Evolutionary conservation across 1,139 yeast genomes (phyloP), one percentile per base, ranked within the genome.

Genomic region (Kluyveromyces sp.): DNA sequence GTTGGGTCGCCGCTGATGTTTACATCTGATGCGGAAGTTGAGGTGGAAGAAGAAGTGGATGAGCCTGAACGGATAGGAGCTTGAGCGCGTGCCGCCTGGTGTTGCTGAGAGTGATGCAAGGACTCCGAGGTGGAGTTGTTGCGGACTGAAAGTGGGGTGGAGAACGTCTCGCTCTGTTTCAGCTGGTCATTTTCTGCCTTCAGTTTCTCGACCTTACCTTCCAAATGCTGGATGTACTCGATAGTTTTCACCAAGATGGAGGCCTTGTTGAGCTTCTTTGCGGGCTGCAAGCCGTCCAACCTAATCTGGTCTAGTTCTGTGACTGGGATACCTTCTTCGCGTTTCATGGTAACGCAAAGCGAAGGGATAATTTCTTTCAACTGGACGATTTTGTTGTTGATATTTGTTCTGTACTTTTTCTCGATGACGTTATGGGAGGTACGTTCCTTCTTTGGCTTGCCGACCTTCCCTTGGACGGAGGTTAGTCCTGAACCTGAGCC

Each of bases 221-320:
- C 95, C 60, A 90, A 72, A 65, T 89, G 96, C 56, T 77, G 75
- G 57, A 90, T 89, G 60, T 89, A 90, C 64, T 89, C 97, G 2
- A 94, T 85, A 4, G 97, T 96, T 62, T 89, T 87, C 43, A 88
- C 77, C 53, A 90, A 73, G 30, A 90, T 89, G 43, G 88, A 83
- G 5, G 96, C 97, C 65, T 90, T 90, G 67, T 88, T 89, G 55
- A 89, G 73, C 61, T 87, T 88, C 45, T 79, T 71, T 3, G 96
- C 95, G 0, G 96, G 96, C n/a, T 82, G 75, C 48, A 89, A 73
- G 2, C 96, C 96, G 57, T 88, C 96, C 52, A 89, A 69, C 52
- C 82, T 62, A 30, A 54, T 55, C 7, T 57, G 51, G 33, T 61
- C 71, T 27, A 66, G 66, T 8, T 61, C 68, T 15, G 55, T 49